Base-by-base conservation (phyloP, 2,329 filamentous ascomycete species). In the Pezicula radicicola region DNA sequence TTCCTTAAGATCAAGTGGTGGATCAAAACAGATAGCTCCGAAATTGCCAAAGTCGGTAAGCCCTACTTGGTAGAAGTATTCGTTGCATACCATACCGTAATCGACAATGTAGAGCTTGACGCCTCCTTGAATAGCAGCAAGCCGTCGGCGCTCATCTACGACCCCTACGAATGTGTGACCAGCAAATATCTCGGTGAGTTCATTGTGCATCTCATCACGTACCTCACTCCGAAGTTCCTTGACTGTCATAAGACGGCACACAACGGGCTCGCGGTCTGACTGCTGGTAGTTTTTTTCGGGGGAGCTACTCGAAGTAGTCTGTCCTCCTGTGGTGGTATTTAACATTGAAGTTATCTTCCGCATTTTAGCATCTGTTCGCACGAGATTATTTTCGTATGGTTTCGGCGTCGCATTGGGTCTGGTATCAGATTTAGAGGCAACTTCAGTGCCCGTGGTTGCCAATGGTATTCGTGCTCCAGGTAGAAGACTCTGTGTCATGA, bases 331-430 rank as follows among this genome's bases (percentile, higher is more conserved):
- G 3, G 70, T 68, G 36, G 73, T 63, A 19, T 65, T 58, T 30
- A 99, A 83, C 93, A 99, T 97, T 55, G 89, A 91, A 0, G 94
- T 99, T 56, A 99, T 99, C 68, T 99, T 99, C 53, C 92, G 88
- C 58, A 90, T 78, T 53, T 87, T 89, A 1, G 89, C 85, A 67
- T 99, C 94, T 10, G 93, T 97, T 18, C 94, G 85, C 3, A 99
- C 85, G 12, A 99, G 81, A 50, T 88, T 96, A 66, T 95, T 95
- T 64, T 94, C 90, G 57, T 91, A 87, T 1, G 85, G 80, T 53
- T 81, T 84, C 50, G 78, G 78, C 2, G 74, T 65, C 37, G 62
- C 58, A 15, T 46, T 51, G 44, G 66, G 52, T 19, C 59, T 63
- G 30, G 50, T 56, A 27, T 42, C 55, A 19, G 39, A 27, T 39